These are phyloP conservation scores for Avicennia marina DNA, from an alignment of 257 asterid species.

Conservation along the genomic window DNA sequence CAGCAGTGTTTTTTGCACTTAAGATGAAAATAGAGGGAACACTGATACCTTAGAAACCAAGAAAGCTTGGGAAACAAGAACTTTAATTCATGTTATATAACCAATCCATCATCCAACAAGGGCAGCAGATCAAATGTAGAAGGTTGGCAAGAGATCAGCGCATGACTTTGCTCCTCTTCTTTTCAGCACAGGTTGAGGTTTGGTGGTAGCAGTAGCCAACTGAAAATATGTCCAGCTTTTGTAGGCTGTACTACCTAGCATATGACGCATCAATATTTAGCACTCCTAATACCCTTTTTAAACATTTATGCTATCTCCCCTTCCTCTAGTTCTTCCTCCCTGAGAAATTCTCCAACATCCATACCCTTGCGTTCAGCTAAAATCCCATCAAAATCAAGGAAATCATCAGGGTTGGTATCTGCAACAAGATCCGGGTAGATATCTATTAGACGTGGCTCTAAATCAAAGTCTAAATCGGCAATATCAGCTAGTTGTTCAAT, in stretches of 20 bases:
- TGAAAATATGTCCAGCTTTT: background rate
- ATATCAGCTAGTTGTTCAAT: slow-evolving; percentile 33
- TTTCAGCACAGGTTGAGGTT: background rate
- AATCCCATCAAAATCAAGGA: slow-evolving; percentile 38
- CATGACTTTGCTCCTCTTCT: background rate
- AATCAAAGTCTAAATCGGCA: slow-evolving; percentile 40
- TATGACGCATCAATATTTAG: too few species aligned
- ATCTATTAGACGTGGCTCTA: slow-evolving; percentile 35
- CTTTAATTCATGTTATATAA: too few species aligned
- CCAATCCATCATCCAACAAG: too few species aligned
- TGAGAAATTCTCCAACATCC: slow-evolving; percentile 14
- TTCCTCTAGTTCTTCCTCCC: slow-evolving; percentile 75
- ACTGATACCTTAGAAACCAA: background rate
- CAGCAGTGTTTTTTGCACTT: too few species aligned
- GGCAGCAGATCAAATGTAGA: too few species aligned
- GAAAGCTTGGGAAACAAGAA: too few species aligned
- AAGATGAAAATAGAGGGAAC: background rate
- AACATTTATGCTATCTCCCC: slow-evolving; percentile 63
- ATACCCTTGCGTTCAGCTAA: slow-evolving; percentile 16
- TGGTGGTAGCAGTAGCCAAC: background rate
- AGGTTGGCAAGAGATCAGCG: too few species aligned
- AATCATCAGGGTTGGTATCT: slow-evolving; percentile 26
- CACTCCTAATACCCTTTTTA: too few species aligned
- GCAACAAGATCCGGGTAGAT: slow-evolving; percentile 28
- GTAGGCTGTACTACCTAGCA: too few species aligned